phyloP scores from a whole-genome alignment of 2,329 filamentous ascomycete genomes.

The Xylariaceae sp. region DNA sequence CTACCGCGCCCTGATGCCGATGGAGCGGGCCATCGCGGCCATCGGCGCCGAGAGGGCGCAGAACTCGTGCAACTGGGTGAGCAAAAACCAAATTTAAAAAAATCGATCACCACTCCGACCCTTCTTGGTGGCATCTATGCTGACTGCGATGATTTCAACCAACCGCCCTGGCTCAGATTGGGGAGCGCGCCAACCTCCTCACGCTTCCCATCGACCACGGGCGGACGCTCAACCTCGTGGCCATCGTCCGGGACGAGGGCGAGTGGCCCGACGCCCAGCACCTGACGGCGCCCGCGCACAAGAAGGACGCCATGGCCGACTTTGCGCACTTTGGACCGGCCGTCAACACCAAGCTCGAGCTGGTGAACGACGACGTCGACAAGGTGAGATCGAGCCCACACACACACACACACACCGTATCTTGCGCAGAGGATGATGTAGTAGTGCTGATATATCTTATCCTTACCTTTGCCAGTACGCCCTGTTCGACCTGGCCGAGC shows the following conservation, averaged over 20 bases:
- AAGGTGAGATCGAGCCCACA: too few species aligned
- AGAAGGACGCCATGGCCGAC: constrained; percentile 2
- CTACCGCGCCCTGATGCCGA: constrained; percentile 39
- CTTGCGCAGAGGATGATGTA: constrained; percentile 4
- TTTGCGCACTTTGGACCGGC: constrained; percentile 1
- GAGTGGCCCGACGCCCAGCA: constrained; percentile 2
- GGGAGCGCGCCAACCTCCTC: constrained; percentile 45
- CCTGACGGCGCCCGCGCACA: constrained; percentile 3
- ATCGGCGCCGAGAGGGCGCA: constrained; percentile 31
- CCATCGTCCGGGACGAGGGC: constrained; percentile 3
- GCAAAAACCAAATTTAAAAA: not conserved
- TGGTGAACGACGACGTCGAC: constrained; percentile 13
- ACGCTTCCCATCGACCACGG: constrained; percentile 38
- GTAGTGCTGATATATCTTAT: too few species aligned
- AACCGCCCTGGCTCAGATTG: too few species aligned
- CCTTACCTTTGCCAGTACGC: constrained; percentile 37
- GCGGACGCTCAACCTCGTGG: constrained; percentile 3
- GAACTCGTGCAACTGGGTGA: constrained; percentile 9
- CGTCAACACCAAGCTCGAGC: constrained; percentile 1
- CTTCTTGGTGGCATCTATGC: not conserved
- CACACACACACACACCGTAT: too few species aligned
- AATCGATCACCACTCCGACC: too few species aligned
- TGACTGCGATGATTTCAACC: too few species aligned
- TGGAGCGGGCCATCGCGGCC: constrained; percentile 40
- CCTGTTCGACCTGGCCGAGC: constrained; percentile 25